Base-by-base conservation (phyloP, 805 yeast genomes). In the Lachancea kluyveri region DNA sequence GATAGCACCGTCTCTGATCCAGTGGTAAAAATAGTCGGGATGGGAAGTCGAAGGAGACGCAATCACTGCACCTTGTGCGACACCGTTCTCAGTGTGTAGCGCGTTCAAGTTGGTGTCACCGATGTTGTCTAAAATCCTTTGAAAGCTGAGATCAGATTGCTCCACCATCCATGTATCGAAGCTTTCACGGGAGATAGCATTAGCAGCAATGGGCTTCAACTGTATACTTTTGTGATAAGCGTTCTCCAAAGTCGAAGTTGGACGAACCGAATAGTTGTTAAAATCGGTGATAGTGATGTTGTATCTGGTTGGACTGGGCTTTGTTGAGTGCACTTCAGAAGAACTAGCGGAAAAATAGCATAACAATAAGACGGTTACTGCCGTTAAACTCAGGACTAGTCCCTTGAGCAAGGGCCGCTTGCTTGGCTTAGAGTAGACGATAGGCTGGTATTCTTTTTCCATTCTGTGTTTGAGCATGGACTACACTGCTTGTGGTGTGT, bases 1-100 rank as follows among this genome's bases (percentile, higher is more conserved):
- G 31, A 90, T 71, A 0, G 96, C 96, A 19, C 87, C 76, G 54
- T 90, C 97, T 51, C 97, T 69, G 4, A 75, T 69, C 97, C 97
- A 90, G 51, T 83, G 94, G 49, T 71, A 90, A 48, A 74, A 87
- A 57, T 90, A 90, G 57, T 90, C 70, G 1, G 97, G 97, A 15
- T 65, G 42, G 0, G 31, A 5, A 31, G 56, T 71, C 1, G 95
- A 85, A 6, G 95, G 94, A 6, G 92, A 77, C 1, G 97, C 97
- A 42, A 88, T 68, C 4, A 86, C 80, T 2, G 74, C 83, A 18
- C 96, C 96, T 5, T 56, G 46, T 0, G 72, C 62, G 2, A 78
- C 76, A 17, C 60, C 61, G 6, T 57, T 57, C 28, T 55, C 6
- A 33, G 37, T 8, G 42, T 44, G 16, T 56, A 46, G 12, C 37